Evolutionary conservation across 2,329 filamentous ascomycete species (phyloP).

Genomic region (Xylaria sp.): DNA sequence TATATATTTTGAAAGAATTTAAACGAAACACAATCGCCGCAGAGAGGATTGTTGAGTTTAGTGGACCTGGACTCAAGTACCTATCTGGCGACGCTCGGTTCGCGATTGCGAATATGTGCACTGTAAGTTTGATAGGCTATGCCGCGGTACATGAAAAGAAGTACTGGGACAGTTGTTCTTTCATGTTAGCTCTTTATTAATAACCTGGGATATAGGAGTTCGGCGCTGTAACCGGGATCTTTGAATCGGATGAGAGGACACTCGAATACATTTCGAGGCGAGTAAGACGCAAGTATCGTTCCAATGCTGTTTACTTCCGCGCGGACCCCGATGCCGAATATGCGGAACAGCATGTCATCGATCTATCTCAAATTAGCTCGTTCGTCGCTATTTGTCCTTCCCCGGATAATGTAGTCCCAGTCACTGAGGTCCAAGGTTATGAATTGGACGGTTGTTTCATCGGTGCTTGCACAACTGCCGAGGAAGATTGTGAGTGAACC

Average conservation of each 20-base stretch:
- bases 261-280: conserved; percentile 51
- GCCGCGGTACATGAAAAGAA: background rate
- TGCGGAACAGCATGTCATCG: conserved; percentile 52
- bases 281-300: conserved; percentile 50
- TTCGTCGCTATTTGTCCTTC: conserved; percentile 56
- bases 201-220: conserved; percentile 49
- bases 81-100: conserved; percentile 58
- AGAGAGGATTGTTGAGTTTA: conserved; percentile 59
- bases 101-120: conserved; percentile 61
- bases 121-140: conserved; percentile 34
- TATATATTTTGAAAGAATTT: conserved; percentile 56
- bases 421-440: conserved; percentile 49
- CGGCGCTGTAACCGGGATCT: conserved; percentile 57
- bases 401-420: conserved; percentile 58
- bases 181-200: background rate
- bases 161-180: background rate
- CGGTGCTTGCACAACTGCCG: conserved; percentile 59
- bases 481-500: conserved; percentile 52
- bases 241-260: conserved; percentile 54
- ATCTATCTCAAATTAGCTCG: conserved; percentile 53
- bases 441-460: conserved; percentile 58
- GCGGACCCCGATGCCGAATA: conserved; percentile 55
- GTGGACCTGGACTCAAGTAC: conserved; percentile 54
- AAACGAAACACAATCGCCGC: conserved; percentile 60
- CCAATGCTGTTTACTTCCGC: conserved; percentile 52